Evolutionary conservation across 768 basidiomycete genomes (phyloP).

Genomic region (Phaeolepiota aurea): DNA sequence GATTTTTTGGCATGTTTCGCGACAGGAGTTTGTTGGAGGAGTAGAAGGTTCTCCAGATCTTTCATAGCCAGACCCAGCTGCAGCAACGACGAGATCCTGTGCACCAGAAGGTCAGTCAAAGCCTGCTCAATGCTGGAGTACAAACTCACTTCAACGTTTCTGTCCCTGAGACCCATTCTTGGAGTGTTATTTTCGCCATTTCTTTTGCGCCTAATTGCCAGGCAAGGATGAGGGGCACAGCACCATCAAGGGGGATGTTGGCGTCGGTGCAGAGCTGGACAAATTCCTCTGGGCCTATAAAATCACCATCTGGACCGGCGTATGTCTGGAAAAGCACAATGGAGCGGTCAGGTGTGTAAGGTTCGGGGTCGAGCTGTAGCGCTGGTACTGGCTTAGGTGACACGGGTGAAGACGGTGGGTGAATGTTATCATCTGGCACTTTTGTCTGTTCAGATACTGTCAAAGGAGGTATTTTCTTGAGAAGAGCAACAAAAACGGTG

Average conservation of each 20-base stretch:
- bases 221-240: constrained; percentile 61
- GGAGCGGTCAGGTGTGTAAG: constrained; percentile 45
- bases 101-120: constrained; percentile 3
- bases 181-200: constrained; percentile 62
- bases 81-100: constrained; percentile 36
- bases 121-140: neutral
- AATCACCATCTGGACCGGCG: constrained; percentile 43
- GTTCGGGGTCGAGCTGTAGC: constrained; percentile 18
- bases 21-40: constrained; percentile 36
- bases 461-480: too few relatives aligned
- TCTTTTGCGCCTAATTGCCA: constrained; percentile 69
- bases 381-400: constrained; percentile 13
- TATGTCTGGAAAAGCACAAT: constrained; percentile 53
- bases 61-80: constrained; percentile 39
- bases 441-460: too few relatives aligned
- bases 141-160: constrained; percentile 24
- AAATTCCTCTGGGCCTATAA: constrained; percentile 70
- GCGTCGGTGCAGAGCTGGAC: constrained; percentile 63
- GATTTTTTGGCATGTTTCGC: constrained; percentile 30
- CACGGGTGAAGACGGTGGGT: constrained; percentile 1
- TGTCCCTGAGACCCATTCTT: constrained; percentile 64
- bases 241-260: constrained; percentile 65
- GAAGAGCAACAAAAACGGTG: too few relatives aligned
- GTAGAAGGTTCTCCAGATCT: constrained; percentile 60
- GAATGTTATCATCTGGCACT: too few relatives aligned